phyloP scores from a whole-genome alignment of 1,284 basidiomycete genomes.

The Coriolopsis trogii region DNA sequence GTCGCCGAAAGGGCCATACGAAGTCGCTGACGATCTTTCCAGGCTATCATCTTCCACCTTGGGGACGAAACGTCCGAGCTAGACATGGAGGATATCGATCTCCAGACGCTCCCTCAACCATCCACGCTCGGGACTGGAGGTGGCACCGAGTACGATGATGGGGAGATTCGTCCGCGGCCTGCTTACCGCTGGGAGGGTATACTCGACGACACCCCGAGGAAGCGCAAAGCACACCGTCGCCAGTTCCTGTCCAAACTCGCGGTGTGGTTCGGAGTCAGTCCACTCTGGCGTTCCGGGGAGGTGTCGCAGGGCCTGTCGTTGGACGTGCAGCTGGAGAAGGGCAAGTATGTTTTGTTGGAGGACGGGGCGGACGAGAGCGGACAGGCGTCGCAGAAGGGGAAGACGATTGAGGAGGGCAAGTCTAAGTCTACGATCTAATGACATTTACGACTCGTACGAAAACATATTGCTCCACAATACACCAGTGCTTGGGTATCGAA shows the following conservation, averaged over 20 bases:
- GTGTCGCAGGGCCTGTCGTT: slow-evolving; percentile 58
- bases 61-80: slow-evolving; percentile 54
- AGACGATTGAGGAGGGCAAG: slow-evolving; percentile 1
- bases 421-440: slow-evolving; percentile 8
- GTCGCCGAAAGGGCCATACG: neutral
- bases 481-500: neutral
- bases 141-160: slow-evolving; percentile 73
- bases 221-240: slow-evolving; percentile 38
- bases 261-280: slow-evolving; percentile 69
- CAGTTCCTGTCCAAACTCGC: slow-evolving; percentile 56
- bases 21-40: slow-evolving; percentile 7
- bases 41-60: slow-evolving; percentile 67
- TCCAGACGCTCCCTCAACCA: slow-evolving; percentile 49
- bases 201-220: slow-evolving; percentile 54
- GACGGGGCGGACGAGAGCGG: slow-evolving; percentile 1
- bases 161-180: slow-evolving; percentile 59
- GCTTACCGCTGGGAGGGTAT: slow-evolving; percentile 75
- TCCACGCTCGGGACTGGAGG: slow-evolving; percentile 68
- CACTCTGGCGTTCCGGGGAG: slow-evolving; percentile 55
- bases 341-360: slow-evolving; percentile 54
- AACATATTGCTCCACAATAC: slow-evolving; percentile 3
- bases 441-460: slow-evolving; percentile 10
- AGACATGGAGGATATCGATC: slow-evolving; percentile 64
- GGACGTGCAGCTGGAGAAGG: slow-evolving; percentile 58
- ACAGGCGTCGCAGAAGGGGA: neutral